Conservation (phyloP, 2,329 filamentous ascomycete species). For the Apiospora koreana region DNA sequence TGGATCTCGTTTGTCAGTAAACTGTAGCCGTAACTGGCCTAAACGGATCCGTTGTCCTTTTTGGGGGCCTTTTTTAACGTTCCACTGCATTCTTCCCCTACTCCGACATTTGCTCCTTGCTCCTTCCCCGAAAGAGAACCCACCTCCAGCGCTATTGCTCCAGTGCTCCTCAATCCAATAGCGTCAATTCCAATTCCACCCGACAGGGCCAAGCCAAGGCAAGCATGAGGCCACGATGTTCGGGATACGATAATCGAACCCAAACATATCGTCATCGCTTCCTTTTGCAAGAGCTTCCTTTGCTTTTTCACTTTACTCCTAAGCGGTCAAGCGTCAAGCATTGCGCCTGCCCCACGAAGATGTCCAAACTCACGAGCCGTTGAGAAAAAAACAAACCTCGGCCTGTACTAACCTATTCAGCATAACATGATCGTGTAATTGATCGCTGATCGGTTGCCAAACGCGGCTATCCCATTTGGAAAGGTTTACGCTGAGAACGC, state of each 20-base stretch:
- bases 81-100: neutral
- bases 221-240: neutral
- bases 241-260: neutral
- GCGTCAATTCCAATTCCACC: neutral
- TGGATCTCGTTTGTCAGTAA: neutral
- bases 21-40: neutral
- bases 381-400: neutral
- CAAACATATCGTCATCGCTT: slow-evolving; percentile 3
- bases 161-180: neutral
- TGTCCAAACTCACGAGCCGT: slow-evolving; percentile 1
- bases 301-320: neutral
- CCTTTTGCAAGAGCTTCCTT: neutral
- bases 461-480: neutral
- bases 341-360: neutral
- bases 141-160: neutral
- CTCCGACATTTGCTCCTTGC: neutral
- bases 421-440: neutral
- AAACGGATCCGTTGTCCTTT: neutral
- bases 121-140: neutral
- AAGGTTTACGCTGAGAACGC: neutral
- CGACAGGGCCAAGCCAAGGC: neutral
- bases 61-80: neutral
- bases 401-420: neutral
- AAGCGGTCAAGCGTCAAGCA: neutral
- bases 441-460: neutral